phyloP scores from a whole-genome alignment of 345 rosid species.

The Geranium brycei region DNA sequence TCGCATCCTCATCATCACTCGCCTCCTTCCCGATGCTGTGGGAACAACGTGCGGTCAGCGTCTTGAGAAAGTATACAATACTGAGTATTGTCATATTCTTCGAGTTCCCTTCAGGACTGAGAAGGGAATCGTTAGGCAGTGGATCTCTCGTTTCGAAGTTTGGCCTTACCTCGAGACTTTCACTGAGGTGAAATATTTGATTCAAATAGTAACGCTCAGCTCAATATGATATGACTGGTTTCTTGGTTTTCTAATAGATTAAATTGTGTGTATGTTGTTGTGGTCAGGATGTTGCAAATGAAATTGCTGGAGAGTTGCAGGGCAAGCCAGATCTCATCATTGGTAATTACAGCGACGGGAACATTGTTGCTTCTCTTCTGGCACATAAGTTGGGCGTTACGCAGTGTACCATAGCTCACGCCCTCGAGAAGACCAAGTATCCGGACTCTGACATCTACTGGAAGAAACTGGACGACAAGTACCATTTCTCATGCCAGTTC shows the following conservation, averaged over 20 bases:
- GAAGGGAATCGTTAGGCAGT: constrained; percentile 63
- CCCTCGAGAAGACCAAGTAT: constrained; percentile 88
- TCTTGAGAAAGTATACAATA: constrained; percentile 68
- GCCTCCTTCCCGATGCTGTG: constrained; percentile 81
- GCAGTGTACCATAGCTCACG: constrained; percentile 96
- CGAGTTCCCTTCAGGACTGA: constrained; percentile 78
- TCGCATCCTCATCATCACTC: constrained; percentile 65
- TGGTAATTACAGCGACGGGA: constrained; percentile 93
- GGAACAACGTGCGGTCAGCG: constrained; percentile 95
- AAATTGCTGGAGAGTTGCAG: constrained; percentile 66
- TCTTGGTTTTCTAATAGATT: neutral
- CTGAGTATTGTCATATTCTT: constrained; percentile 68
- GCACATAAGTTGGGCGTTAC: constrained; percentile 88
- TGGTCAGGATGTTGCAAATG: constrained; percentile 65
- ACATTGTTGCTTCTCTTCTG: constrained; percentile 79
- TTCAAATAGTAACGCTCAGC: neutral
- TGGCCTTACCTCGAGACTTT: constrained; percentile 91
- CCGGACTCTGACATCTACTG: constrained; percentile 95
- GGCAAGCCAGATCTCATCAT: constrained; percentile 89
- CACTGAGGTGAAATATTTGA: constrained; percentile 46
- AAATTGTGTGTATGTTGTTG: neutral
- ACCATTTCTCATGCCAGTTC: constrained; percentile 91
- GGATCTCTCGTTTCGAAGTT: constrained; percentile 95
- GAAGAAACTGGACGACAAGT: constrained; percentile 82
- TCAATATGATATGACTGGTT: neutral